These are phyloP conservation scores for Cryphonectria parasitica DNA, from an alignment of 2,329 filamentous ascomycete genomes.

Conservation along the genomic window DNA sequence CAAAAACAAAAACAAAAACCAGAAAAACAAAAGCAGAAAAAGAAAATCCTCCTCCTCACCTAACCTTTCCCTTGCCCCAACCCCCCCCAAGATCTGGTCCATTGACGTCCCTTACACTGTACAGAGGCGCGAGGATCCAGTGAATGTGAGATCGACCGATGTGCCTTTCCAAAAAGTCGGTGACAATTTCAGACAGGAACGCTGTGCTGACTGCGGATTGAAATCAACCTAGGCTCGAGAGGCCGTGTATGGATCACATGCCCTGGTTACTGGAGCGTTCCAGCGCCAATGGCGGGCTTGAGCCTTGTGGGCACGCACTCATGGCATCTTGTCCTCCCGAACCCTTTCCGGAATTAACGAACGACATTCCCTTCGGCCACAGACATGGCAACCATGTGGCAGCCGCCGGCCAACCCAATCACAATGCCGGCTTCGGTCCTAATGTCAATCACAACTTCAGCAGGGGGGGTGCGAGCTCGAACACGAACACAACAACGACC, in stretches of 20 bases:
- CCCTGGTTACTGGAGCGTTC: conserved; percentile 72
- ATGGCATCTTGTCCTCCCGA: conserved; percentile 91
- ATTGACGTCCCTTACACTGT: conserved; percentile 10
- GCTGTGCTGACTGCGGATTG: conserved; percentile 21
- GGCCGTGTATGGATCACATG: conserved; percentile 90
- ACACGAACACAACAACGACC: not conserved
- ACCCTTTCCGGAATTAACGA: conserved; percentile 53
- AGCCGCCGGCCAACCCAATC: conserved; percentile 27
- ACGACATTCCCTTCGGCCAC: conserved; percentile 58
- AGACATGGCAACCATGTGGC: conserved; percentile 40
- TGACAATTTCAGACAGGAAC: conserved; percentile 10
- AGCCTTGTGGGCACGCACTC: conserved; percentile 84
- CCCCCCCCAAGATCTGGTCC: not conserved
- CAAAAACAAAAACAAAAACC: not conserved
- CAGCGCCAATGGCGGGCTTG: conserved; percentile 59
- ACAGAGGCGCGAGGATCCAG: conserved; percentile 9
- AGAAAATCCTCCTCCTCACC: not conserved
- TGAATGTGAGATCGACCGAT: conserved; percentile 13
- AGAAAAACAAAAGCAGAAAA: not conserved
- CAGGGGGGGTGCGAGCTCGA: conserved; percentile 6
- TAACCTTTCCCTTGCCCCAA: not conserved
- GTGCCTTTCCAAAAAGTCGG: not conserved
- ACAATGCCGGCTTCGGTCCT: conserved; percentile 2
- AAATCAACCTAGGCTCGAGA: conserved; percentile 73
- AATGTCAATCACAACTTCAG: conserved; percentile 29